A percentile compares a stretch with the other conserved stretches of the same genome.
phyloP scores from a whole-genome alignment of 148 eudicot species.

The Camellia granthamiana region DNA sequence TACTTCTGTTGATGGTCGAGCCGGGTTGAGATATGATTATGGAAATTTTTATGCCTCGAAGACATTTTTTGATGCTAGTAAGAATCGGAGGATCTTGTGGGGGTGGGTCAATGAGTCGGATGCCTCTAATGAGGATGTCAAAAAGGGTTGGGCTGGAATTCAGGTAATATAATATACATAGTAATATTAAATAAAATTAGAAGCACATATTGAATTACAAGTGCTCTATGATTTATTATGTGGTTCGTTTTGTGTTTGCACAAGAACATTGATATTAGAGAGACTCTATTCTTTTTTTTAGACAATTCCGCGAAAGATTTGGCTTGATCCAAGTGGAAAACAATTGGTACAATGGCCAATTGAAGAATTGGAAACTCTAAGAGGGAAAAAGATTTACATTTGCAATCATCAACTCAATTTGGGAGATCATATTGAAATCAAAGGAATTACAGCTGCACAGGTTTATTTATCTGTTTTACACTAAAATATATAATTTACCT shows the following conservation, averaged over 20 bases:
- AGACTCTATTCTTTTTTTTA: neutral
- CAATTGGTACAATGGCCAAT: conserved; percentile 68
- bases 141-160: conserved; percentile 81
- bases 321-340: conserved; percentile 47
- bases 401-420: conserved; percentile 17
- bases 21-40: conserved; percentile 8
- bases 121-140: conserved; percentile 25
- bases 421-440: conserved; percentile 34
- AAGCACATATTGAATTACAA: too few relatives aligned
- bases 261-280: too few relatives aligned
- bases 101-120: too few relatives aligned
- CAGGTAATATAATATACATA: conserved; percentile 31
- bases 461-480: conserved; percentile 18
- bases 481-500: too few relatives aligned
- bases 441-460: conserved; percentile 54
- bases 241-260: too few relatives aligned
- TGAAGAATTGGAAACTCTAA: conserved; percentile 10
- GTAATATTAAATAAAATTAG: too few relatives aligned
- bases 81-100: too few relatives aligned
- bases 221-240: too few relatives aligned
- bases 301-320: conserved; percentile 43
- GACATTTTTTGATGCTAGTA: too few relatives aligned
- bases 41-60: too few relatives aligned
- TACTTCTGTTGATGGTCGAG: conserved; percentile 57
- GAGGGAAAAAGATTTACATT: conserved; percentile 26